Evolutionary conservation across 2,329 filamentous ascomycete species (phyloP), one percentile per base, ranked within the genome.

Genomic region (Colletotrichum tropicicola): DNA sequence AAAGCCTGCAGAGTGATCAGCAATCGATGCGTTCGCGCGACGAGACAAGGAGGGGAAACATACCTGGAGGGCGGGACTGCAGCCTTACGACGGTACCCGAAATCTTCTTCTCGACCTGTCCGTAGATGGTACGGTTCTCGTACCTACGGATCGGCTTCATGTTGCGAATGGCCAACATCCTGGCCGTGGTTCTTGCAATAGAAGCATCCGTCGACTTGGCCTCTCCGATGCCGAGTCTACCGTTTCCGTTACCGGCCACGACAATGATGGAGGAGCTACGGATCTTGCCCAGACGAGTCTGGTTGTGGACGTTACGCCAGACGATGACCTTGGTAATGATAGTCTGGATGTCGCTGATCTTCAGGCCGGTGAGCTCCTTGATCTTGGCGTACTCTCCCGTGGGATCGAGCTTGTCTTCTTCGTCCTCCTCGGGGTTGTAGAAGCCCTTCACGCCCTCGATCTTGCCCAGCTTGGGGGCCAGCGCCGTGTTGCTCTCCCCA

Each of bases 231-330:
- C 96, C 96, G 30, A 99, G 79, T 73, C 95, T 86, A 15, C 96
- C 96, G 70, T 96, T 87, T 63, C 89, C 87, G 79, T 98, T 97
- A 55, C 96, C 96, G 6, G 94, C 94, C 70, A 98, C 89, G 41
- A 89, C 89, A 66, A 98, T 81, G 71, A 89, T 85, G 73, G 95
- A 97, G 41, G 85, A 73, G 77, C 91, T 92, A 70, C 86, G 85
- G 65, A 99, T 91, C 85, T 98, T 99, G 75, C 96, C 96, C 79
- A 99, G 89, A 82, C 95, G 92, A 21, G 96, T 98, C 85, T 98
- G 95, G 80, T 99, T 98, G 69, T 88, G 84, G 64, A 99, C 96
- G 41, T 80, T 79, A 73, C 95, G 92, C 5, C 75, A 74, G 48
- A 97, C 91, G 48, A 99, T 80, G 49, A 86, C 83, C 85, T 97